Base-by-base conservation (phyloP, 176 grass and related monocot genomes). In the Phragmites australis region DNA sequence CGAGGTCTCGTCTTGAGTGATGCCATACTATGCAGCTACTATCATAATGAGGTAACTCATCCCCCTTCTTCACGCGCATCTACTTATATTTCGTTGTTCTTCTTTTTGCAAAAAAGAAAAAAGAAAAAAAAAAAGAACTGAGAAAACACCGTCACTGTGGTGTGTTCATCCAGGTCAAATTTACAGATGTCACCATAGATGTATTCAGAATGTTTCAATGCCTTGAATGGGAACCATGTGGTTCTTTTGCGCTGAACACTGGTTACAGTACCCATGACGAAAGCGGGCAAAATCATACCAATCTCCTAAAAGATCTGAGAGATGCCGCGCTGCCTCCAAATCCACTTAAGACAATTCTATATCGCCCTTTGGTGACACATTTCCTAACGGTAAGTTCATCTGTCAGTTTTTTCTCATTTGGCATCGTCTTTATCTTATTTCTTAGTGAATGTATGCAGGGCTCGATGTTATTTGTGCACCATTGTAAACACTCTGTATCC, bases 121-220 rank as follows among this genome's bases (percentile, higher is more conserved):
- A n/a, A n/a, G n/a, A n/a, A n/a, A n/a, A n/a, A n/a, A 19, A 11
- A 26, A 25, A 65, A 51, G 0, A 23, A 68, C 9, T 49, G 42
- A 57, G 2, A 26, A 26, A 68, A 34, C 30, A 76, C 11, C 25
- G 14, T 80, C 2, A 65, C 27, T 53, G 17, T 85, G 61, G 64
- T 83, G 39, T 63, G 64, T 83, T 44, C 57, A 60, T 68, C 27
- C 94, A 97, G 94, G 77, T 97, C 49, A 97, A 94, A 85, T 97
- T 94, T 74, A 89, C 91, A 42, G 94, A 97, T 70, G 77, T 94
- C 68, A 94, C 91, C 72, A 78, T 97, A 79, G 94, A 97, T 71
- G 81, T 86, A 67, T 97, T 94, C 63, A 94, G 94, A 88, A 97
- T 94, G 94, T 87, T 97, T 84, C 94, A 97, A 65, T 92, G 89